phyloP scores from a whole-genome alignment of 805 yeast genomes.

The Danielia oregonensis region DNA sequence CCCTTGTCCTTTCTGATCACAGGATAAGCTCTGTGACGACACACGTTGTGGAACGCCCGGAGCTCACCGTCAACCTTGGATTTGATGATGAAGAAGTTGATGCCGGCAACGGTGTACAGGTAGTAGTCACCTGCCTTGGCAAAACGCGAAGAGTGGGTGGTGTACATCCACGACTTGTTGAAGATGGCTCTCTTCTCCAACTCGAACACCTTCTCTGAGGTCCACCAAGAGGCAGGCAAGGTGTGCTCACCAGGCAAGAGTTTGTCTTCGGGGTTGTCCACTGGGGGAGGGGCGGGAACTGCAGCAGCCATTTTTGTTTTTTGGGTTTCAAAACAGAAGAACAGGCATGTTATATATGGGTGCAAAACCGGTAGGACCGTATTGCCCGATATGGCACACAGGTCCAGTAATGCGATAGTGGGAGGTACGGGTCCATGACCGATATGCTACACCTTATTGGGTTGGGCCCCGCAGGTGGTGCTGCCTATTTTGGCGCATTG shows the following conservation, averaged over 20 bases:
- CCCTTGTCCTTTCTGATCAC: constrained; percentile 58
- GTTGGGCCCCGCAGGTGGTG: too few relatives aligned
- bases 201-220: constrained; percentile 53
- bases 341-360: background rate
- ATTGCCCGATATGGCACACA: too few relatives aligned
- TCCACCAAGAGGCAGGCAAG: constrained; percentile 66
- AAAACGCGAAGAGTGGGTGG: constrained; percentile 51
- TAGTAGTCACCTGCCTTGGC: constrained; percentile 56
- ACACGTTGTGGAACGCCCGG: constrained; percentile 61
- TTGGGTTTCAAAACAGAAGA: background rate
- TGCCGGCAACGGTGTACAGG: constrained; percentile 47
- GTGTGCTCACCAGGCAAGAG: constrained; percentile 38
- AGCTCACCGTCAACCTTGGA: constrained; percentile 43
- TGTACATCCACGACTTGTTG: constrained; percentile 53
- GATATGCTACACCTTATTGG: too few relatives aligned
- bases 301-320: constrained; percentile 2
- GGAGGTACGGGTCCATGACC: too few relatives aligned
- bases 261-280: constrained; percentile 10
- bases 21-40: constrained; percentile 65
- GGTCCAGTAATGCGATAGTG: too few relatives aligned
- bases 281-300: constrained; percentile 24
- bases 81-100: constrained; percentile 54
- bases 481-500: too few relatives aligned
- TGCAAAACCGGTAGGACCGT: too few relatives aligned
- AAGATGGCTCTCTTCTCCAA: constrained; percentile 57